Evolutionary conservation across 2,329 filamentous ascomycete genomes (phyloP).

Genomic region (Talaromyces sp.): DNA sequence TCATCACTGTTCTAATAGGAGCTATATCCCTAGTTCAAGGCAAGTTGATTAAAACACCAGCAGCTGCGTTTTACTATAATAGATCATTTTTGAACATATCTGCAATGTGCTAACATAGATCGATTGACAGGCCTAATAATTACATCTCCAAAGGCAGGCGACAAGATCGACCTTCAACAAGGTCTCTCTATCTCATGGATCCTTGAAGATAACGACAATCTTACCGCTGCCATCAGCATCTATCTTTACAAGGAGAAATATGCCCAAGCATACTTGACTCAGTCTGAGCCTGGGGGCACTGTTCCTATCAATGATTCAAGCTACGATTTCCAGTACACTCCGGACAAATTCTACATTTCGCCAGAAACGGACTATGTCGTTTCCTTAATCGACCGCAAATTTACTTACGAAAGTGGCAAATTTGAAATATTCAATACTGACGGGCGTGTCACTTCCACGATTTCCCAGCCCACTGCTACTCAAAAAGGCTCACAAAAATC

Average conservation of each 20-base stretch:
- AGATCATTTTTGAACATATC: not conserved
- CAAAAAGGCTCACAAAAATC: not conserved
- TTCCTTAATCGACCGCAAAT: not conserved
- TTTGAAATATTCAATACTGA: slow-evolving; percentile 10
- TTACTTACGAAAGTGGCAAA: not conserved
- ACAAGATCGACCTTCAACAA: slow-evolving; percentile 13
- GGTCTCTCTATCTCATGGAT: slow-evolving; percentile 11
- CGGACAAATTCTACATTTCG: not conserved
- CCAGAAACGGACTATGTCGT: not conserved
- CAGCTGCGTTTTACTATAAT: not conserved
- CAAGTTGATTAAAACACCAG: not conserved
- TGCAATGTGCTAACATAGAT: not conserved
- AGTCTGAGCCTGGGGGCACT: not conserved
- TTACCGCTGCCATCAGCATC: not conserved
- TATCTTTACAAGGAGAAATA: not conserved
- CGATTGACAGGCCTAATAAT: not conserved
- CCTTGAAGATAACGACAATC: slow-evolving; percentile 11
- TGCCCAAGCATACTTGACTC: not conserved
- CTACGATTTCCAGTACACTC: slow-evolving; percentile 8
- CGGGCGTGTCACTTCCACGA: not conserved
- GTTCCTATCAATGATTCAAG: slow-evolving; percentile 1
- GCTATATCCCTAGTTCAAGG: not conserved
- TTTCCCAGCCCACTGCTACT: not conserved
- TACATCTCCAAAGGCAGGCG: slow-evolving; percentile 1
- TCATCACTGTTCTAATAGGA: not conserved